Base-by-base conservation (phyloP, 2,329 filamentous ascomycete genomes). In the Colletotrichum scovillei region DNA sequence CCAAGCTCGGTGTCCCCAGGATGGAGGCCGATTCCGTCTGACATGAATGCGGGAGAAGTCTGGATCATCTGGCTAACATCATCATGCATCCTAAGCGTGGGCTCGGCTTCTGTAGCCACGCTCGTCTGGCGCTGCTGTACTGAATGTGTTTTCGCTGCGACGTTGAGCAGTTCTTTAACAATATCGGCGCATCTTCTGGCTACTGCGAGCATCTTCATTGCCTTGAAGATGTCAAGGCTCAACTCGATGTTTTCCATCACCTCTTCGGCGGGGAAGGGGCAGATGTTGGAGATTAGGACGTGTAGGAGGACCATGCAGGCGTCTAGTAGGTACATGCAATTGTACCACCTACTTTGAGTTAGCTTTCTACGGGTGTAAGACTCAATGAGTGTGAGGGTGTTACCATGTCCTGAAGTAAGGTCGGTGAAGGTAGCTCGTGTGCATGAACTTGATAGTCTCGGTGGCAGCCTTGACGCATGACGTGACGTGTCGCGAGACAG, bases 161-260 rank as follows among this genome's bases (percentile, higher is more conserved):
- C 71, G 49, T 62, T 32, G 22, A 73, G 71, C 32, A 73, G 35
- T 35, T 73, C 71, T 2, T 32, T 65, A 0, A 73, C 71, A n/a
- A 73, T 73, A n/a, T 73, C 71, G 35, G 71, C 71, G 62, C 71
- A 73, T 14, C 71, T n/a, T 16, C 71, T 62, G 1, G 71, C 71
- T 5, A 73, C 71, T 1, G 71, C 71, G 24, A 73, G 71, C 71
- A 73, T 73, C 35, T 73, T 73, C 71, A 73, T 73, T 12, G 71
- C 67, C 28, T 57, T 73, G 60, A 73, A 73, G 26, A 73, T 73
- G n/a, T 73, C 71, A 35, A 73, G 69, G 56, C 71, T 73, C 28
- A 73, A 59, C 35, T 71, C 71, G 32, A 73, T 69, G 60, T 73
- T 62, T 24, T 71, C 71, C 26, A 73, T 73, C 6, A 73, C 60